Conservation (phyloP, 805 yeast genomes). For the Lipomyces spencermartinsiae region DNA sequence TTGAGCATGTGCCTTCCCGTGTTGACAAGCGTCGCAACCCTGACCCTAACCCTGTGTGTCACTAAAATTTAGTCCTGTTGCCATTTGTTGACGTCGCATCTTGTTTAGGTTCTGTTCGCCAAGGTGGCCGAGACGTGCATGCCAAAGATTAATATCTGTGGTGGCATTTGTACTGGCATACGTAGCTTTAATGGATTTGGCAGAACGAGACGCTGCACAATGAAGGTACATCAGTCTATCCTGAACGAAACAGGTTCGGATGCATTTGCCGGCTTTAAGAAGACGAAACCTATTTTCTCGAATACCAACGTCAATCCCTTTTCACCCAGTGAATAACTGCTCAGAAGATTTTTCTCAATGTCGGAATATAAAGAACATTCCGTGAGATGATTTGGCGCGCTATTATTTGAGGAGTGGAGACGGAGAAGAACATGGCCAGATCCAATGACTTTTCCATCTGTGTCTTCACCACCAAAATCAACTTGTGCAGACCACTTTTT, state of each 20-base stretch:
- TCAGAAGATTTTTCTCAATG: not conserved
- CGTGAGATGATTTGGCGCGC: not conserved
- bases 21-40: constrained; percentile 1
- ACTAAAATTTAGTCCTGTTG: not conserved
- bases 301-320: not conserved
- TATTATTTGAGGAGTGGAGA: not conserved
- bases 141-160: not conserved
- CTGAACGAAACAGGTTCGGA: not conserved
- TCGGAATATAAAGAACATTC: not conserved
- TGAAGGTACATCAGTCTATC: not conserved
- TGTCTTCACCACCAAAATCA: not conserved
- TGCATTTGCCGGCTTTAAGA: not conserved
- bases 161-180: not conserved
- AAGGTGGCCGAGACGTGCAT: not conserved
- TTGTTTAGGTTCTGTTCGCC: not conserved
- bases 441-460: not conserved
- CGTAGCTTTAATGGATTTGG: not conserved
- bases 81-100: not conserved
- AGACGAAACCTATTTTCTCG: not conserved
- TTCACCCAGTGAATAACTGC: not conserved
- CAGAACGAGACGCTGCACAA: not conserved
- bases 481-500: not conserved
- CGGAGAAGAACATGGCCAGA: not conserved
- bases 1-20: not conserved
- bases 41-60: no score